Conservation (phyloP, 2,329 filamentous ascomycete species). For the Exophiala phaeomuriformis region DNA sequence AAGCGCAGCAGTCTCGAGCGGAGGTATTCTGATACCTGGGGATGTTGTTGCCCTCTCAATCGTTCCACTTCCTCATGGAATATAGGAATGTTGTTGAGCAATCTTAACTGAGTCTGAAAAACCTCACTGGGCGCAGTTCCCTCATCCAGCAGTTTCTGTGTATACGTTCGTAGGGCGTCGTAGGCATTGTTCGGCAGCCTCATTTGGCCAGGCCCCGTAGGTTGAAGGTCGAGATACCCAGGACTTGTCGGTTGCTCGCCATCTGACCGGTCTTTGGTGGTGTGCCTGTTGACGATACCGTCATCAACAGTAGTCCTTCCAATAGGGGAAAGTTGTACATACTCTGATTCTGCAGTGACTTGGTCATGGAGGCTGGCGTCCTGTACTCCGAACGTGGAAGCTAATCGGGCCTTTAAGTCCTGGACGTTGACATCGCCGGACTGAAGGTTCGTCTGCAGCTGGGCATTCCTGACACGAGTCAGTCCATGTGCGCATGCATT, state of each 20-base stretch:
- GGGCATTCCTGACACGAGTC: constrained; percentile 53
- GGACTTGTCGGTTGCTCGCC: not conserved
- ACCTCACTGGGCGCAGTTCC: constrained; percentile 13
- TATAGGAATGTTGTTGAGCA: constrained; percentile 19
- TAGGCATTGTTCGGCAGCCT: constrained; percentile 27
- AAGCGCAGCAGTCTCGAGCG: constrained; percentile 17
- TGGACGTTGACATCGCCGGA: constrained; percentile 51
- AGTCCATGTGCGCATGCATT: constrained; percentile 3
- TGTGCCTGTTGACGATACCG: constrained; percentile 1
- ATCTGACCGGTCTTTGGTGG: not conserved
- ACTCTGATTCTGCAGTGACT: constrained; percentile 2
- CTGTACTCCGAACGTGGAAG: constrained; percentile 36
- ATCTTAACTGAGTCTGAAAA: constrained; percentile 13
- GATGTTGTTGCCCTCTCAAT: not conserved
- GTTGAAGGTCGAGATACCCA: constrained; percentile 18
- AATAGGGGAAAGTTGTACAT: not conserved
- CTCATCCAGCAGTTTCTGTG: constrained; percentile 19
- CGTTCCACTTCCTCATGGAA: constrained; percentile 18
- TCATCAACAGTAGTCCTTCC: not conserved
- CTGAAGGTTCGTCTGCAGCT: constrained; percentile 68
- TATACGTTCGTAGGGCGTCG: constrained; percentile 23
- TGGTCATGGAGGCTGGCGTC: not conserved
- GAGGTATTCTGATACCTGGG: constrained; percentile 17
- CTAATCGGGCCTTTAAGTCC: constrained; percentile 57
- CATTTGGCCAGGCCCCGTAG: constrained; percentile 18